phyloP scores from a whole-genome alignment of 1,284 basidiomycete genomes.

The Inonotus obliquus region DNA sequence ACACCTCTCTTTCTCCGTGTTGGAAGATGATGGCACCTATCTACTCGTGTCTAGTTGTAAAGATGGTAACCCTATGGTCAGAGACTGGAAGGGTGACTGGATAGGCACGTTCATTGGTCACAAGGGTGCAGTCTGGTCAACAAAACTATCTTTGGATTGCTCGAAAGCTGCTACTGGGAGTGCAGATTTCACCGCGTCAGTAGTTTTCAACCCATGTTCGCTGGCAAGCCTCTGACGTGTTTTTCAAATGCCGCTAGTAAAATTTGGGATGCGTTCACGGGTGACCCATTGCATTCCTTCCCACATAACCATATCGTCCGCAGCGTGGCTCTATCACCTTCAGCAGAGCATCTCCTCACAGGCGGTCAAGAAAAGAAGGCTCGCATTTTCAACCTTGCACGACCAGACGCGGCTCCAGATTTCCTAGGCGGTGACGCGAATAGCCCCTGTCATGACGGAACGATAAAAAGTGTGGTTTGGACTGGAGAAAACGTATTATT shows the following conservation, averaged over 20 bases:
- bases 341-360: constrained; percentile 69
- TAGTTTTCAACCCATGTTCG: constrained; percentile 17
- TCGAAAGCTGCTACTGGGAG: constrained; percentile 89
- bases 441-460: constrained; percentile 76
- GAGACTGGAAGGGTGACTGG: constrained; percentile 98
- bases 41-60: constrained; percentile 93
- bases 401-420: constrained; percentile 84
- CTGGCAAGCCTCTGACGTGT: constrained; percentile 14
- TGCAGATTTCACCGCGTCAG: constrained; percentile 97
- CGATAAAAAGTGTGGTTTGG: constrained; percentile 91
- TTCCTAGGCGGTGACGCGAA: constrained; percentile 59
- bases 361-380: constrained; percentile 98
- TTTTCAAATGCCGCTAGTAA: constrained; percentile 50
- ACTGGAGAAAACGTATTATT: constrained; percentile 84
- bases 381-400: constrained; percentile 84
- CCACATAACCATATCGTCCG: constrained; percentile 98
- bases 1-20: constrained; percentile 87
- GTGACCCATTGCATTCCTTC: constrained; percentile 85
- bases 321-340: constrained; percentile 81
- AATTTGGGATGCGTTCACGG: constrained; percentile 96
- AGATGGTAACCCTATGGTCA: constrained; percentile 94
- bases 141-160: constrained; percentile 86
- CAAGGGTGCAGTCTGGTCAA: constrained; percentile 98
- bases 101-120: constrained; percentile 97
- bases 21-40: constrained; percentile 80